Base-by-base conservation (phyloP, 2,329 filamentous ascomycete species). In the Didymella glomerata region DNA sequence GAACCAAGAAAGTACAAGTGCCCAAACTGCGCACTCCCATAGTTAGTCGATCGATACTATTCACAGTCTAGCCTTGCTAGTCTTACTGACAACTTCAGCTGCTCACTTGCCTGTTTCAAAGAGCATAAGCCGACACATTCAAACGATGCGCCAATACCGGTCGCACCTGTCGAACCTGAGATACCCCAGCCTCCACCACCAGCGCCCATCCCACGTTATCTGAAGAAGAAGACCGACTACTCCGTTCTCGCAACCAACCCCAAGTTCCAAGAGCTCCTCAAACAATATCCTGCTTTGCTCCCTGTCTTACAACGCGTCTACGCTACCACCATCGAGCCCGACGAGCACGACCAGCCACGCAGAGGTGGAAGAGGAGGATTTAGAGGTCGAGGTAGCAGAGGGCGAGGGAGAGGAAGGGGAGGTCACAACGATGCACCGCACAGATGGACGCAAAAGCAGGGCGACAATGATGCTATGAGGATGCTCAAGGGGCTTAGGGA, bases 1-100 rank as follows among this genome's bases (percentile, higher is more conserved):
- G 68, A 73, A 46, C 75, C 77, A n/a, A 79, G 79, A 47, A 83
- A 82, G 68, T 83, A 83, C 76, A 82, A 81, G 72, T 83, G 81
- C 64, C 79, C 80, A n/a, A 75, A 76, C 20, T 83, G 81, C 65
- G 69, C 76, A 58, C 62, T 81, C 30, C 79, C 77, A 69, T 83
- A 82, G 80, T 82, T 69, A 22, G n/a, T 41, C 24, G 25, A 27
- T 8, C 16, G n/a, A 11, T 8, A n/a, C 9, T 14, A 5, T 24
- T 24, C 20, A 16, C 20, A 13, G 11, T 32, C 30, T 32, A 10
- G 11, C 30, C 11, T 24, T 5, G 3, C 22, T 40, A 1, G 13
- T 18, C 16, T 25, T 45, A 47, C 57, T 67, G n/a, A 70, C 45
- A 22, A 5, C 2, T 6, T 14, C 13, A 76, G 74, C 48, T 76